A percentile compares a stretch with the other conserved stretches of the same genome.
Evolutionary conservation across 2,329 filamentous ascomycete species (phyloP).

Genomic region (Aspergillus vadensis): DNA sequence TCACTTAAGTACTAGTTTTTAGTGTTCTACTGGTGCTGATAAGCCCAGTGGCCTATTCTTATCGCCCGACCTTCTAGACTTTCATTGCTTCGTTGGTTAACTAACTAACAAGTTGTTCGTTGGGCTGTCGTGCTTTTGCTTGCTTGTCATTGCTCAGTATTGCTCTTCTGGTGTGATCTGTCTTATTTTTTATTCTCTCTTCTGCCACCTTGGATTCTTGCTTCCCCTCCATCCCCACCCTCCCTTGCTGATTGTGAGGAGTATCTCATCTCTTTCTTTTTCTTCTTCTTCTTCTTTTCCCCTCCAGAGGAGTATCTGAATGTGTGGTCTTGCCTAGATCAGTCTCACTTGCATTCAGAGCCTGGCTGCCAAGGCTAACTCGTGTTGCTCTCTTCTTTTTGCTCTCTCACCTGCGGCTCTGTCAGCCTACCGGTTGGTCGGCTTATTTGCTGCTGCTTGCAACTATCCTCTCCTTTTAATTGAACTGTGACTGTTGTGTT

Average conservation of each 20-base stretch:
- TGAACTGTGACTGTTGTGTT: neutral
- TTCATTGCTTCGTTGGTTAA: slow-evolving; percentile 3
- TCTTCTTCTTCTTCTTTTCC: neutral
- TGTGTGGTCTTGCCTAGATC: neutral
- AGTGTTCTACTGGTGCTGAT: slow-evolving; percentile 1
- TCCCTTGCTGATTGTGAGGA: neutral
- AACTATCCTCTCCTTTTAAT: neutral
- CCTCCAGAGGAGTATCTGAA: neutral
- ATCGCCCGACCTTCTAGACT: slow-evolving; percentile 19
- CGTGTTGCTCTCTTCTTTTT: slow-evolving; percentile 5
- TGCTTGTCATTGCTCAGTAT: slow-evolving; percentile 10
- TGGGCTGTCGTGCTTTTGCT: neutral
- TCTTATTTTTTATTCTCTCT: slow-evolving; percentile 6
- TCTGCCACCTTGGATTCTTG: neutral
- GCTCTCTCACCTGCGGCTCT: neutral
- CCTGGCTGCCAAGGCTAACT: slow-evolving; percentile 4
- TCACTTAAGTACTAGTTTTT: neutral
- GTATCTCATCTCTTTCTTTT: neutral
- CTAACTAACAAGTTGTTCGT: neutral
- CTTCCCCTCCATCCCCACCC: neutral
- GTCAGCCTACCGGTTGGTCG: neutral
- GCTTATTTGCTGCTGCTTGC: neutral
- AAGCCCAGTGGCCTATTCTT: slow-evolving; percentile 16
- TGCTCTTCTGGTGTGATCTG: neutral
- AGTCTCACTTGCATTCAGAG: neutral